Evolutionary conservation across 1,284 basidiomycete species (phyloP), one percentile per base, ranked within the genome.

Genomic region (Malassezia yamatoensis): DNA sequence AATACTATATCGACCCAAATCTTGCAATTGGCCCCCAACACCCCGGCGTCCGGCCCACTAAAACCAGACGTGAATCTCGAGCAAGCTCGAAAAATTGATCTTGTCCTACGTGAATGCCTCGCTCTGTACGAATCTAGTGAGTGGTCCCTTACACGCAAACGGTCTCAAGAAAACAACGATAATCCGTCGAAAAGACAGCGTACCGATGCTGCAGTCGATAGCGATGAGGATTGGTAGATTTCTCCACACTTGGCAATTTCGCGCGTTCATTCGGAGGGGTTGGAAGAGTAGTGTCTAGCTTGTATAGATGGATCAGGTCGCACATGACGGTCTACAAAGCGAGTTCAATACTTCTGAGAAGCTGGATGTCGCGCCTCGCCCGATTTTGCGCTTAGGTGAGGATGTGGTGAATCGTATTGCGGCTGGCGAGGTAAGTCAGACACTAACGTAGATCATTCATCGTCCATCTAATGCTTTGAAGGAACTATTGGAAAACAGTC

Each of bases 401-500:
- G 76, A 78, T 38, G 80, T 81, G 36, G 79, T 83, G 59, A 83
- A 83, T 63, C 77, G 79, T 20, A 83, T 83, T 49, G 82, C 81
- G n/a, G 81, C 81, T 9, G 81, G 81, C 37, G 81, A 82, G 76
- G 78, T 62, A 38, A 5, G 38, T 37, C 3, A 21, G 24, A 15
- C 11, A 15, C 49, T 29, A 18, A 33, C 33, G 15, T 29, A 59
- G 50, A 91, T 98, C 70, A 96, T 98, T 60, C 93, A 96, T 59
- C 79, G 94, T 33, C 94, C 94, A 0, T 83, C 88, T 9, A 96
- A 93, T 62, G 94, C 94, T 1, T 80, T 98, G 59, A 99, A 99
- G 75, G 94, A 98, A 76, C 80, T 98, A 1, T 79, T 98, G 20
- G 94, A 99, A 77, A 98, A 98, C 69, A 83, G 86, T 18, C 80